Percentiles rank a stretch among this genome's conserved stretches.
Conservation (phyloP, 2,329 filamentous ascomycete species). For the Aspergillus puulaauensis region DNA sequence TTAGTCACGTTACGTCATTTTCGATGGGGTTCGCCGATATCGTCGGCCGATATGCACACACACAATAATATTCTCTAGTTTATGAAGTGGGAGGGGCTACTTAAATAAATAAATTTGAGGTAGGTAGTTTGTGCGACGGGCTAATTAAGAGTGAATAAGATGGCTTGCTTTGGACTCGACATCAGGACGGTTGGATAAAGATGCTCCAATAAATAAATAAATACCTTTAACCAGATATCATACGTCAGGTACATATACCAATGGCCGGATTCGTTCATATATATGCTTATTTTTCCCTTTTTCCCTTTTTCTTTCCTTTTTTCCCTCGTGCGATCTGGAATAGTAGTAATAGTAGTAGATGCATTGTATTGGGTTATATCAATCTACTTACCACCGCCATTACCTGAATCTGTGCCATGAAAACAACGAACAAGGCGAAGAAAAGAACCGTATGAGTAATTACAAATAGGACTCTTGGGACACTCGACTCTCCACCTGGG, state of each 20-base stretch:
- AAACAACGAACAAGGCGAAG: not conserved
- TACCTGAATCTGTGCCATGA: not conserved
- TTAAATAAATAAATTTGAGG: not conserved
- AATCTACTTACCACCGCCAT: not conserved
- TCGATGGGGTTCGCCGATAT: not conserved
- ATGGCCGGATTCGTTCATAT: no score
- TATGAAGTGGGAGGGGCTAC: not conserved
- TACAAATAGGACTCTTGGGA: not conserved
- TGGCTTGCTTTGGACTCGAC: no score
- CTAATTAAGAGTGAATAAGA: no score
- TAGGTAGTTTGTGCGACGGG: no score
- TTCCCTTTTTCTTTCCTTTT: no score
- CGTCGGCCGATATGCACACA: not conserved
- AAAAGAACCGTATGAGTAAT: not conserved
- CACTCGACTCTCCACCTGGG: not conserved
- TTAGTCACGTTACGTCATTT: not conserved
- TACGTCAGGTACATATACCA: no score
- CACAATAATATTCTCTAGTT: not conserved
- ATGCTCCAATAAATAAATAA: no score
- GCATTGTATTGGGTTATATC: not conserved
- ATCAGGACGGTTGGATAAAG: no score
- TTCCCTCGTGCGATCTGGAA: no score
- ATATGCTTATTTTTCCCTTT: no score
- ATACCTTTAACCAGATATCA: no score
- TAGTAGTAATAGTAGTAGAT: not conserved